These are phyloP conservation scores for Coemansia sp. DNA, from an alignment of 192 early-diverging fungal species.

Conservation along the genomic window DNA sequence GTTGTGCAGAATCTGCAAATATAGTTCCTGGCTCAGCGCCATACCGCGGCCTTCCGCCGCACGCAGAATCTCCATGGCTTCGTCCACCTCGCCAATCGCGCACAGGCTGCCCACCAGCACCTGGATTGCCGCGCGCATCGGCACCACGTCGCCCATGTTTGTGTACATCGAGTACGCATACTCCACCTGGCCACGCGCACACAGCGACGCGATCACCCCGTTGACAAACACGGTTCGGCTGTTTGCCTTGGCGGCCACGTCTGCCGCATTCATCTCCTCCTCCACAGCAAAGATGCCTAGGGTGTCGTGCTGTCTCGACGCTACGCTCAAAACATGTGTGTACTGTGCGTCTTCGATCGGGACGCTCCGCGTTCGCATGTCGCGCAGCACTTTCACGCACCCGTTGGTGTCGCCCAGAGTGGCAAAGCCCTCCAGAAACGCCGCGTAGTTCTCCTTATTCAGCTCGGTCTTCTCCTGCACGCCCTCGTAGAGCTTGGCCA, in stretches of 20 bases:
- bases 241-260: conserved; percentile 1
- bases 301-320: background rate
- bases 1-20: conserved; percentile 7
- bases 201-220: conserved; percentile 11
- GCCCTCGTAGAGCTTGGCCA: conserved; percentile 12
- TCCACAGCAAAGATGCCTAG: conserved; percentile 6
- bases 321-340: conserved; percentile 13
- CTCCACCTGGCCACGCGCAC: conserved; percentile 7
- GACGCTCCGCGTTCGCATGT: conserved; percentile 9
- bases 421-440: conserved; percentile 30
- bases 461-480: background rate
- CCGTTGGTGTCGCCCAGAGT: background rate
- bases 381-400: conserved; percentile 18
- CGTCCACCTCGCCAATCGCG: conserved; percentile 10
- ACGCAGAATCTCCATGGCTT: conserved; percentile 13
- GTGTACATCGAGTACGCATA: conserved; percentile 18
- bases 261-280: conserved; percentile 27
- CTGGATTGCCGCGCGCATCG: background rate
- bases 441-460: conserved; percentile 4
- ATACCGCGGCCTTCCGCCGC: conserved; percentile 1
- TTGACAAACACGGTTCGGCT: conserved; percentile 13
- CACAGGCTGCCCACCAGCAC: conserved; percentile 10
- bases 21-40: conserved; percentile 2
- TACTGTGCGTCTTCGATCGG: conserved; percentile 9
- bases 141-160: conserved; percentile 6